Conservation (phyloP, 1,139 yeast genomes). For the Candida sp. region DNA sequence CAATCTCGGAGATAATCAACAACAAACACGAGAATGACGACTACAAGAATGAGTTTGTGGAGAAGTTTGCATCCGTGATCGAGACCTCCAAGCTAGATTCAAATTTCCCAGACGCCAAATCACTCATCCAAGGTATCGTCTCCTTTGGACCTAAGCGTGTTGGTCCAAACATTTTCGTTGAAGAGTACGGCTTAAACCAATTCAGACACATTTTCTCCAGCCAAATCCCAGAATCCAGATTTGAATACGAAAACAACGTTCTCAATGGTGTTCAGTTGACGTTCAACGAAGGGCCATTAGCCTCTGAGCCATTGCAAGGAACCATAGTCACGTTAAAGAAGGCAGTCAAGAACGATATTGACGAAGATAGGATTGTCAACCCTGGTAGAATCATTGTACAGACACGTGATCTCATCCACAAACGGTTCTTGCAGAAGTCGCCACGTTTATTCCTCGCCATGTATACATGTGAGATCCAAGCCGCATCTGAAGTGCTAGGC, state of each 20-base stretch:
- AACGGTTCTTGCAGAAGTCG: constrained; percentile 75
- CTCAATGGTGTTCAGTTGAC: constrained; percentile 89
- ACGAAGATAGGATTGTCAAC: constrained; percentile 39
- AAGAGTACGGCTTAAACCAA: constrained; percentile 37
- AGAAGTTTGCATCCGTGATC: constrained; percentile 34
- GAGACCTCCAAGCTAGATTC: constrained; percentile 22
- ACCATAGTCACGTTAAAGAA: constrained; percentile 56
- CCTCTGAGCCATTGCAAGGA: constrained; percentile 90
- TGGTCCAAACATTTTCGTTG: constrained; percentile 80
- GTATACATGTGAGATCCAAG: constrained; percentile 95
- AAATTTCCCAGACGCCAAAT: constrained; percentile 22
- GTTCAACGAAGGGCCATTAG: constrained; percentile 83
- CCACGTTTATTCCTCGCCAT: constrained; percentile 92
- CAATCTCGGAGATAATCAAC: constrained; percentile 26
- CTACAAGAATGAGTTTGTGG: constrained; percentile 4
- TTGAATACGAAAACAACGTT: constrained; percentile 67
- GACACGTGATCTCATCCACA: constrained; percentile 75
- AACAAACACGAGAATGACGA: constrained; percentile 19
- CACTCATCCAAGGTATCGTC: constrained; percentile 51
- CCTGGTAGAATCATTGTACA: constrained; percentile 69
- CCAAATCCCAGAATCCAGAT: constrained; percentile 22
- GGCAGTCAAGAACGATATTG: constrained; percentile 30
- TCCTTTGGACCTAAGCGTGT: constrained; percentile 79
- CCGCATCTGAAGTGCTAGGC: constrained; percentile 93
- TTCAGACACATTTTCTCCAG: constrained; percentile 33